Conservation (phyloP, 2,329 filamentous ascomycete species). For the Fusarium acutatum region DNA sequence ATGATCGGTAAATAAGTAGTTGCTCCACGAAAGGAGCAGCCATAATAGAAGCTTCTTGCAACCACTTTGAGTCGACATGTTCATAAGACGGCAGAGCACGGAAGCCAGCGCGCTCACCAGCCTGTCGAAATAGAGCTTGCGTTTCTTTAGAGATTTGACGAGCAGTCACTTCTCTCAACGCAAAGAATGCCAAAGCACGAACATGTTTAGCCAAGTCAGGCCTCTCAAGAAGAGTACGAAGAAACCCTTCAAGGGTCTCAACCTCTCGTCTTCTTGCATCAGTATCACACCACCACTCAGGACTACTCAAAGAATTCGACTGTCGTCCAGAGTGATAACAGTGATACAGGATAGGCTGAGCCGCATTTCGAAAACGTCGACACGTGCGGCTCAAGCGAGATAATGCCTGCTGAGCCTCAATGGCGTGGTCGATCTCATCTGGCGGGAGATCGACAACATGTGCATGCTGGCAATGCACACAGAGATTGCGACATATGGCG, state of each 20-base stretch:
- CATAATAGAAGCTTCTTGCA: conserved; percentile 43
- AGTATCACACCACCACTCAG: conserved; percentile 21
- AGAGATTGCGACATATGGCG: conserved; percentile 39
- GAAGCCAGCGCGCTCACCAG: conserved; percentile 38
- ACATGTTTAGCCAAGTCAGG: conserved; percentile 39
- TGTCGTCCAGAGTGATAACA: conserved; percentile 38
- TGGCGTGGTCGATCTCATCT: conserved; percentile 31
- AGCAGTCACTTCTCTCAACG: conserved; percentile 20
- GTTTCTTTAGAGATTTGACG: conserved; percentile 22
- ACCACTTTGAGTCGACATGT: conserved; percentile 40
- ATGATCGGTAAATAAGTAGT: conserved; percentile 40
- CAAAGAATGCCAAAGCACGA: conserved; percentile 39
- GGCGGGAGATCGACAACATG: conserved; percentile 40
- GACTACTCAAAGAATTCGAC: conserved; percentile 11
- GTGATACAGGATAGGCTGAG: conserved; percentile 40
- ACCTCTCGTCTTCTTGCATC: conserved; percentile 22
- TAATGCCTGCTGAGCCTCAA: conserved; percentile 38
- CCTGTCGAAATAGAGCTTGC: conserved; percentile 39
- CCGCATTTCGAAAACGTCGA: conserved; percentile 31
- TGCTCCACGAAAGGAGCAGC: conserved; percentile 40
- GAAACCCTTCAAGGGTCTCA: conserved; percentile 33
- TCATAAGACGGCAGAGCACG: conserved; percentile 35
- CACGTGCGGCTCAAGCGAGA: conserved; percentile 41
- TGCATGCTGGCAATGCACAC: conserved; percentile 37
- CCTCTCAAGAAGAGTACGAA: conserved; percentile 37